A percentile compares a stretch with the other conserved stretches of the same genome.
Evolutionary conservation across 176 grass and related monocot species (phyloP).

Genomic region (Puya raimondii): DNA sequence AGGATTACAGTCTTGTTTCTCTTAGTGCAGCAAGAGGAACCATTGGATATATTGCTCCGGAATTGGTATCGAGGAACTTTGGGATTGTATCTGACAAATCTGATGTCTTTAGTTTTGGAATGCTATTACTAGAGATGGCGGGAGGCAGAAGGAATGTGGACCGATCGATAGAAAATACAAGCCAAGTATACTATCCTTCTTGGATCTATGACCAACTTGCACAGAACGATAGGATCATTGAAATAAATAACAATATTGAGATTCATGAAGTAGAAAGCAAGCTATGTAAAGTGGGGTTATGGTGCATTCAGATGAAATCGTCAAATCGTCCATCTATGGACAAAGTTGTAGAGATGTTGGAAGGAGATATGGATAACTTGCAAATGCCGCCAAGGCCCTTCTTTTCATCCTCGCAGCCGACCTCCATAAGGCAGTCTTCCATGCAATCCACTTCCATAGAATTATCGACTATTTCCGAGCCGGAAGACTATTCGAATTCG

Average conservation of each 20-base stretch:
- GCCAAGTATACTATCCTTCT: constrained; percentile 21
- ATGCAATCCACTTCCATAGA: neutral
- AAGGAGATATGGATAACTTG: constrained; percentile 6
- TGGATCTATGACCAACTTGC: constrained; percentile 21
- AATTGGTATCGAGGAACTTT: constrained; percentile 16
- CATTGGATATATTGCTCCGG: constrained; percentile 18
- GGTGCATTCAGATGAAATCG: constrained; percentile 43
- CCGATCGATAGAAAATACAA: neutral
- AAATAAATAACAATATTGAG: neutral
- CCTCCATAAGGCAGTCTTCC: neutral
- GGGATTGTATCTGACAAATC: constrained; percentile 13
- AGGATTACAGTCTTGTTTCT: neutral
- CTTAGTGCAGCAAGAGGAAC: constrained; percentile 17
- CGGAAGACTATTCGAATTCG: neutral
- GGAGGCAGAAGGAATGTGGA: constrained; percentile 18
- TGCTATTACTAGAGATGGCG: constrained; percentile 34
- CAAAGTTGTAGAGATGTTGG: constrained; percentile 34
- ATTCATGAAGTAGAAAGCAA: constrained; percentile 39
- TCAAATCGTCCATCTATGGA: constrained; percentile 22
- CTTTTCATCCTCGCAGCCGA: constrained; percentile 6
- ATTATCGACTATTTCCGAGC: neutral
- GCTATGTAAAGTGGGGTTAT: constrained; percentile 24
- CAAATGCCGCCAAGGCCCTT: constrained; percentile 31
- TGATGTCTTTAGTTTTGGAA: constrained; percentile 24
- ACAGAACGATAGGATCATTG: neutral